Base-by-base conservation (phyloP, 116 monocot genomes). In the Cymodocea nodosa region DNA sequence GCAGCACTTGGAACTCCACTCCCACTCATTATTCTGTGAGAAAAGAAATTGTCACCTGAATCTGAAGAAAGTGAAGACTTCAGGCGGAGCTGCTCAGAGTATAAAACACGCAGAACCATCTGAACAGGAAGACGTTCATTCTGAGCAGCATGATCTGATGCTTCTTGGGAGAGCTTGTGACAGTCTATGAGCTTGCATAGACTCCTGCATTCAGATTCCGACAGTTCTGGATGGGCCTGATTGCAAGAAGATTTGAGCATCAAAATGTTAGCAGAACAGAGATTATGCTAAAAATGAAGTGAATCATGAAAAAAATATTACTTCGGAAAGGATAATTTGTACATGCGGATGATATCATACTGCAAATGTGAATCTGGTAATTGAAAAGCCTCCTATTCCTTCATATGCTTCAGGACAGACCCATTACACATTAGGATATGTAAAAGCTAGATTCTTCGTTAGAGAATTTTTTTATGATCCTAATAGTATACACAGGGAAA, bases 111-210 rank as follows among this genome's bases (percentile, higher is more conserved):
- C 59, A 94, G 73, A 5, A 69, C 71, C 78, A 86, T 86, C 59
- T 94, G 94, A 68, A 87, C 81, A 0, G 94, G 86, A 53, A 94
- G 84, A 37, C 89, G 84, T 37, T 94, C 87, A 25, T 94, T 94
- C 74, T 94, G 89, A 13, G 94, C 89, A 2, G 89, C 94, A 55
- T 94, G 89, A 82, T 76, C 83, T 20, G 86, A 72, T 8, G 93
- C 93, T 66, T 94, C 84, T 69, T 89, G 77, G 8, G 93, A 89
- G 70, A 94, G 86, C 68, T 94, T 94, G 66, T 89, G 81, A 73
- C 89, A 94, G 78, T 89, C 80, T 52, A 89, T 82, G 59, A 84
- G 84, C 75, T 82, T 94, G 78, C 93, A 94, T 2, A 94, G 73
- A 66, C 74, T 81, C 71, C 80, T 83, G 78, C 83, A 78, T 40